Conservation (phyloP, 2,329 filamentous ascomycete genomes). For the Penicillium sp. region DNA sequence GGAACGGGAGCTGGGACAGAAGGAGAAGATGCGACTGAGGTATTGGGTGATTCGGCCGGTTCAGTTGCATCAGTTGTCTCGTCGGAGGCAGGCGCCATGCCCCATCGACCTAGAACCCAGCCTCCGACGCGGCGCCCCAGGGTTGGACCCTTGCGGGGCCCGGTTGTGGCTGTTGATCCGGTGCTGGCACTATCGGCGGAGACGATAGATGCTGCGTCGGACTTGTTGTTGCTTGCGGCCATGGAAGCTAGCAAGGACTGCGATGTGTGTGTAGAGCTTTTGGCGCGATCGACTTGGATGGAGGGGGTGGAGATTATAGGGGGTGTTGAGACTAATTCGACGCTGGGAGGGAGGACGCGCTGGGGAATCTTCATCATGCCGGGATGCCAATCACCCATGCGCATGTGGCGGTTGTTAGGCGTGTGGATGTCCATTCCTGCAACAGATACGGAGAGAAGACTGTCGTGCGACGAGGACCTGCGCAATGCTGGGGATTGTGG, state of each 20-base stretch:
- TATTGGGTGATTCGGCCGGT: neutral
- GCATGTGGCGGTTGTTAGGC: constrained; percentile 71
- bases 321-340: constrained; percentile 41
- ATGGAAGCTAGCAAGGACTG: constrained; percentile 40
- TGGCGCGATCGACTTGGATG: constrained; percentile 35
- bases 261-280: constrained; percentile 28
- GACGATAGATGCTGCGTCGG: constrained; percentile 26
- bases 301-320: constrained; percentile 41
- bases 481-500: constrained; percentile 53
- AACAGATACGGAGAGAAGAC: constrained; percentile 84
- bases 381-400: constrained; percentile 62
- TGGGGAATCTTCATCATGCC: constrained; percentile 48
- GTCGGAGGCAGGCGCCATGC: constrained; percentile 47
- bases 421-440: constrained; percentile 89
- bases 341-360: constrained; percentile 48
- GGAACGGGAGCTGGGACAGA: constrained; percentile 55
- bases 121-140: constrained; percentile 61
- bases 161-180: constrained; percentile 18
- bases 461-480: constrained; percentile 78
- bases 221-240: constrained; percentile 24
- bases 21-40: constrained; percentile 13
- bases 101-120: constrained; percentile 67
- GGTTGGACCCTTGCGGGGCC: constrained; percentile 30
- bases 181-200: constrained; percentile 26
- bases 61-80: neutral